Percentiles rank a stretch among this genome's conserved stretches.
Conservation (phyloP, 2,329 filamentous ascomycete genomes). For the Aspergillus ruber region DNA sequence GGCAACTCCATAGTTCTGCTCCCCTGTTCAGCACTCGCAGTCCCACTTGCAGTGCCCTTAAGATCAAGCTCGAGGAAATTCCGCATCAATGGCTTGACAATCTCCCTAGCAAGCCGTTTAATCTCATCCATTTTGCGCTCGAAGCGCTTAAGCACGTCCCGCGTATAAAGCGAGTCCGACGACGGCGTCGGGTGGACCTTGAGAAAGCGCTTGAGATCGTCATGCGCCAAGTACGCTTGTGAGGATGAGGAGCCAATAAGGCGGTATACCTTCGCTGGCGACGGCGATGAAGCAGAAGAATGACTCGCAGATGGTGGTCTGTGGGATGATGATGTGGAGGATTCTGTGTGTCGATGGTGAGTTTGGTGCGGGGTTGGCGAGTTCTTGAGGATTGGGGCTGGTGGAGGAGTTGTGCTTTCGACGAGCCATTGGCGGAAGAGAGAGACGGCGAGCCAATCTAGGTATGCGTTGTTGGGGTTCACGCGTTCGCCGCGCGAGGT, state of each 20-base stretch:
- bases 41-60: constrained; percentile 27
- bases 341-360: constrained; percentile 10
- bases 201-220: constrained; percentile 85
- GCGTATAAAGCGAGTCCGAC: constrained; percentile 63
- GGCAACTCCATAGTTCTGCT: constrained; percentile 45
- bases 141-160: constrained; percentile 79
- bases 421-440: constrained; percentile 90
- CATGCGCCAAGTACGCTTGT: constrained; percentile 66
- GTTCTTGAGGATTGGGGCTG: constrained; percentile 44
- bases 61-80: constrained; percentile 78
- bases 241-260: constrained; percentile 60
- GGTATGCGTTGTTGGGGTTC: constrained; percentile 68
- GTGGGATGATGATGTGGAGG: constrained; percentile 14
- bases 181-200: constrained; percentile 60
- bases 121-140: constrained; percentile 84
- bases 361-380: constrained; percentile 8
- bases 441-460: constrained; percentile 83
- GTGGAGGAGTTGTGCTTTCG: constrained; percentile 74
- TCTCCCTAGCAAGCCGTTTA: constrained; percentile 73
- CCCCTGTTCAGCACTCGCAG: constrained; percentile 19
- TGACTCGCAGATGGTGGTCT: constrained; percentile 16
- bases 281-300: constrained; percentile 19
- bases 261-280: constrained; percentile 65
- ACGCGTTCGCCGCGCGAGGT: constrained; percentile 78
- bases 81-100: constrained; percentile 78